Evolutionary conservation across 371 early-diverging fungal species (phyloP), one percentile per base, ranked within the genome.

Genomic region (Rhizopus delemar): DNA sequence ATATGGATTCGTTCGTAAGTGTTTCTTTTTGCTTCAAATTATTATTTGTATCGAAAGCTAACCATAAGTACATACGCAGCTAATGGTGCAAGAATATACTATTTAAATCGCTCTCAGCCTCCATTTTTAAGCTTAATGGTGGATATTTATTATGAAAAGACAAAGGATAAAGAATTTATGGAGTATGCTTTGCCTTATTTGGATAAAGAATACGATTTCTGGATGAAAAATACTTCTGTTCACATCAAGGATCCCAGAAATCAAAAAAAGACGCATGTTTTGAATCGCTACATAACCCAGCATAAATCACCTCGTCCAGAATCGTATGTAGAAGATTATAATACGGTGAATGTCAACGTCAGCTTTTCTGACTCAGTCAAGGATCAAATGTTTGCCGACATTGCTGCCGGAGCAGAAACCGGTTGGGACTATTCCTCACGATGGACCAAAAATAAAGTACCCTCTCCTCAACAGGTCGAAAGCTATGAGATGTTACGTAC

Each of bases 381-480:
- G 41, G 51, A 53, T 4, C 60, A 45, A 3, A 57, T 90, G 9
- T 93, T 86, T 64, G 73, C 82, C 2, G 86, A 93, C 41, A 63
- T 94, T 49, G 91, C 91, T 13, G 77, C 93, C 0, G 92, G 85
- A 22, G 93, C 97, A 3, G 96, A 97, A 71, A 83, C 89, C 13
- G 97, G 97, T 8, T 92, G 92, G 92, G 95, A 95, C 72, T 95
- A 87, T 63, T 84, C 89, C 15, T 78, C 86, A 3, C 80, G 95
- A 33, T 93, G 92, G 91, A 70, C 88, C 5, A 66, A 60, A 8
- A 43, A 67, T 38, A 69, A 79, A 8, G 33, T 32, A 7, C 73
- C 71, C 1, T 48, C 53, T n/a, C 48, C 56, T n/a, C 51, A 62
- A 28, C 62, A 70, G 46, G 56, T 49, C 4, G 62, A 67, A 33